A percentile compares a stretch with the other conserved stretches of the same genome.
Evolutionary conservation across 2,329 filamentous ascomycete genomes (phyloP).

Genomic region (Emmonsiellopsis sp.): DNA sequence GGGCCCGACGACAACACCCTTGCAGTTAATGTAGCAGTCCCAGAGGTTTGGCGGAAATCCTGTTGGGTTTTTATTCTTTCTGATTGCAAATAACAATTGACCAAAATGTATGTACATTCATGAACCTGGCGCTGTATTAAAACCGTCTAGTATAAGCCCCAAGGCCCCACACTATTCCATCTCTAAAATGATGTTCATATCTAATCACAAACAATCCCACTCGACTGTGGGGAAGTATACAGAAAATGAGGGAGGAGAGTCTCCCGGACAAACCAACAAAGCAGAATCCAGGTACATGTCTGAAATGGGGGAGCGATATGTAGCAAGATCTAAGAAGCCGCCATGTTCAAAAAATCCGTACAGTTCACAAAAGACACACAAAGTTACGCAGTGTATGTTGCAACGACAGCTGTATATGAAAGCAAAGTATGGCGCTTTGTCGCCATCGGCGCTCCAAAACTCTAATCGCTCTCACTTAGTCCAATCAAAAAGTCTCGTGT

Average conservation of each 20-base stretch:
- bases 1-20: too few species aligned
- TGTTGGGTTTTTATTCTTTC: too few species aligned
- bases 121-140: neutral
- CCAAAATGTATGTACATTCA: neutral
- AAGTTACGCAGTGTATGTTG: too few species aligned
- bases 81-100: neutral
- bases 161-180: neutral
- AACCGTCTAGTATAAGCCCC: neutral
- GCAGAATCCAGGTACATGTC: neutral
- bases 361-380: too few species aligned
- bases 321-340: too few species aligned
- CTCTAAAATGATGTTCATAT: neutral
- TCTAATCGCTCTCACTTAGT: constrained; percentile 28
- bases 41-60: too few species aligned
- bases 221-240: neutral
- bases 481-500: constrained; percentile 75
- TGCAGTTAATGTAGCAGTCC: too few species aligned
- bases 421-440: too few species aligned
- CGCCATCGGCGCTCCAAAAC: neutral
- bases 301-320: too few species aligned
- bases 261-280: neutral
- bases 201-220: neutral
- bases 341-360: too few species aligned
- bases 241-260: neutral
- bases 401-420: too few species aligned